Evolutionary conservation across 495 filamentous ascomycete genomes (phyloP), one percentile per base, ranked within the genome.

Genomic region (Talaromyces trachyspermus): DNA sequence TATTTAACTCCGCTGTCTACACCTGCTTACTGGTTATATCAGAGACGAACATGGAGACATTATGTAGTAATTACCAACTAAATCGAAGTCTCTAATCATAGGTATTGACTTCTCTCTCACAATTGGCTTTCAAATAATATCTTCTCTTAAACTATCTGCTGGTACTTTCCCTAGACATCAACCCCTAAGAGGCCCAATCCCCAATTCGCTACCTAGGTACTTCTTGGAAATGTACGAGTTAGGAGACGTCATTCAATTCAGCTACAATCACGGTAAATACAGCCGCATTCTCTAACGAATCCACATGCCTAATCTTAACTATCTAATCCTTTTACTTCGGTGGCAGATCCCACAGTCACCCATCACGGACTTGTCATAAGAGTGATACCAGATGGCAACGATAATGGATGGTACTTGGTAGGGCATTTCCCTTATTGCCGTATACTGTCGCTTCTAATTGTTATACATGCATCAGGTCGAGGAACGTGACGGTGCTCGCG

Each of bases 161-260:
- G n/a, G n/a, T n/a, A n/a, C n/a, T n/a, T n/a, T n/a, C n/a, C n/a
- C n/a, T n/a, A n/a, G n/a, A n/a, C n/a, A n/a, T n/a, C n/a, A n/a
- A n/a, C n/a, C n/a, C n/a, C n/a, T n/a, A n/a, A n/a, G n/a, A n/a
- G n/a, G n/a, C n/a, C n/a, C n/a, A n/a, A n/a, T n/a, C n/a, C n/a
- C n/a, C n/a, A n/a, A n/a, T n/a, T n/a, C n/a, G n/a, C n/a, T n/a
- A n/a, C n/a, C n/a, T n/a, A n/a, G n/a, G n/a, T n/a, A n/a, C n/a
- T n/a, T n/a, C n/a, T n/a, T 37, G 8, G 20, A 4, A 38, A 44
- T 44, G 42, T 32, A 44, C 22, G 42, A 33, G 20, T 18, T 33
- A n/a, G 42, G 42, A 44, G 42, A 44, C 18, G 42, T 44, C 24
- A 29, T 44, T 8, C 17, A 46, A 24, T 46, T 36, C 30, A 46